Percentiles rank a stretch among this genome's conserved stretches.
These are phyloP conservation scores for Trichosporon ovoides DNA, from an alignment of 1,284 basidiomycete genomes.

Conservation along the genomic window DNA sequence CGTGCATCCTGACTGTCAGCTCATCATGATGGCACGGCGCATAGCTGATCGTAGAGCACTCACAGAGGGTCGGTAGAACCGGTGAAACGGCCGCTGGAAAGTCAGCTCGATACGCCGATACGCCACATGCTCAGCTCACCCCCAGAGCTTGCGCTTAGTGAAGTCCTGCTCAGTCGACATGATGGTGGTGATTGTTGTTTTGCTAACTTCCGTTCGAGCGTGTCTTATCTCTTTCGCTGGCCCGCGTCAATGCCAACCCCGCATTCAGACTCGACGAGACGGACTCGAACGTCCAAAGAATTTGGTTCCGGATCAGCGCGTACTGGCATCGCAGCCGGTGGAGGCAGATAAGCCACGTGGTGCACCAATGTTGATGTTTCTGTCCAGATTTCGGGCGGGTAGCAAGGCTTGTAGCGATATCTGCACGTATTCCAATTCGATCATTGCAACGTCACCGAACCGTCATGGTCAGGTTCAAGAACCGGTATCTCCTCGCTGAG, in stretches of 20 bases:
- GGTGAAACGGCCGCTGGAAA: slow-evolving; percentile 18
- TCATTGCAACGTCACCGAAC: too few relatives aligned
- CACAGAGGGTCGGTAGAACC: slow-evolving; percentile 64
- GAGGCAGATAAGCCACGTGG: too few relatives aligned
- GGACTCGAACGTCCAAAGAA: background rate
- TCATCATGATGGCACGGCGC: too few relatives aligned
- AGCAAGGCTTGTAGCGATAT: too few relatives aligned
- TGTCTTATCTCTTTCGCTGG: background rate
- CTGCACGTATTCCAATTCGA: too few relatives aligned
- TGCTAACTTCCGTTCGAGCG: background rate
- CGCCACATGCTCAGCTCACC: slow-evolving; percentile 26
- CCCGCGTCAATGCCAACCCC: background rate
- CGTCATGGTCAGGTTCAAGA: slow-evolving; percentile 47
- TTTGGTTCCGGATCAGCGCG: background rate
- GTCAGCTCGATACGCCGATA: slow-evolving; percentile 13
- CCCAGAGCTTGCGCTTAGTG: slow-evolving; percentile 49
- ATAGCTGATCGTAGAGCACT: slow-evolving; percentile 29
- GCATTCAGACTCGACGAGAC: background rate
- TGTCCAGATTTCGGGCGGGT: too few relatives aligned
- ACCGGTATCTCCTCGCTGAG: slow-evolving; percentile 47
- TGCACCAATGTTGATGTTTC: too few relatives aligned
- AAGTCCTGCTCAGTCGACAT: slow-evolving; percentile 39
- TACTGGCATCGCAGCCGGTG: background rate
- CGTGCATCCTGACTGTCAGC: slow-evolving; percentile 67
- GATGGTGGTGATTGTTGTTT: slow-evolving; percentile 1